phyloP scores from a whole-genome alignment of 129 eudicot genomes.

The Kitagawia praeruptora region DNA sequence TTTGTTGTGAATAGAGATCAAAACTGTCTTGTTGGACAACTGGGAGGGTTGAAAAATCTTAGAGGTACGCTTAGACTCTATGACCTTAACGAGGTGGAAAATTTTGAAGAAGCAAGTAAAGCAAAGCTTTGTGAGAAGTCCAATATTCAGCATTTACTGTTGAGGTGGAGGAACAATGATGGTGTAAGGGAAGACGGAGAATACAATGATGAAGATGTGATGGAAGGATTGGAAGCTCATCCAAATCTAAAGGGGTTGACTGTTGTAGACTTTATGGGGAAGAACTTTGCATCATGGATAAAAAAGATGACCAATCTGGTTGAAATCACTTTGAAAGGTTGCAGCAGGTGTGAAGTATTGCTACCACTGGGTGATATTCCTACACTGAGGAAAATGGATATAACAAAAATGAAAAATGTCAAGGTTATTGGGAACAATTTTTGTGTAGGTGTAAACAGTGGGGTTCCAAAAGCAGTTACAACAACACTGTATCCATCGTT shows the following conservation, averaged over 20 bases:
- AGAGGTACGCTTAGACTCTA: not conserved
- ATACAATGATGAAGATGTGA: slow-evolving; percentile 2
- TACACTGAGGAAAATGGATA: not conserved
- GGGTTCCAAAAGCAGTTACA: not conserved
- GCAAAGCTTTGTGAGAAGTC: not conserved
- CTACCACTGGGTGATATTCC: not conserved
- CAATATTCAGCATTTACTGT: not conserved
- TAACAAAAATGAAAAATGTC: not conserved
- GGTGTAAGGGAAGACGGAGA: not conserved
- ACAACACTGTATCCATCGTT: not conserved
- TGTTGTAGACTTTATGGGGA: not conserved
- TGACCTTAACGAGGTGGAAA: not conserved
- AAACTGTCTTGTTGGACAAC: slow-evolving; percentile 5
- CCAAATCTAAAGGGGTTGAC: slow-evolving; percentile 5
- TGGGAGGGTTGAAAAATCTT: slow-evolving; percentile 8
- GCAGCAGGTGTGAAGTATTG: slow-evolving; percentile 9
- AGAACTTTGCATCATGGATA: slow-evolving; percentile 14
- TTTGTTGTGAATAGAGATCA: slow-evolving; percentile 1
- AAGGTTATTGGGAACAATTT: too few relatives aligned
- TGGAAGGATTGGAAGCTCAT: not conserved
- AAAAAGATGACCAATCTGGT: not conserved
- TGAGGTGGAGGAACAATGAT: not conserved
- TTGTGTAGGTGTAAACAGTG: slow-evolving; percentile 7
- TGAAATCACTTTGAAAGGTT: not conserved
- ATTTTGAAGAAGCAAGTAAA: not conserved